These are phyloP conservation scores for Austroboletus novae-zelandiae DNA, from an alignment of 1,284 basidiomycete genomes.

Conservation along the genomic window DNA sequence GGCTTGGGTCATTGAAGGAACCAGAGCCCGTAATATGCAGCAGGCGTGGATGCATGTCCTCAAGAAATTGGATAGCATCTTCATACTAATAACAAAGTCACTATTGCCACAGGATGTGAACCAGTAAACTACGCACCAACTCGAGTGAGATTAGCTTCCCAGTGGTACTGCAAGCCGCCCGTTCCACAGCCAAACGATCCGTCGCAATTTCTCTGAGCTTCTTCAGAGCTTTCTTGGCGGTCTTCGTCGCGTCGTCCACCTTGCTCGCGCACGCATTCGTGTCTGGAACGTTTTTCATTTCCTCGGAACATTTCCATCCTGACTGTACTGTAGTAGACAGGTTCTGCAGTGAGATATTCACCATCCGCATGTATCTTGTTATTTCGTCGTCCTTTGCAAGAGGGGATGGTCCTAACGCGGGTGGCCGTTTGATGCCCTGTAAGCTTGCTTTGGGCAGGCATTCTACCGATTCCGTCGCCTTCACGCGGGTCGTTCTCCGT, in stretches of 20 bases:
- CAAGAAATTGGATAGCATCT: constrained; percentile 42
- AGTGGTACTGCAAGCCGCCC: constrained; percentile 62
- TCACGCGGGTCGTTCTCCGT: constrained; percentile 17
- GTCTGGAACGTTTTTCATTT: constrained; percentile 20
- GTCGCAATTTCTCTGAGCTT: constrained; percentile 45
- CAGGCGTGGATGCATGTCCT: constrained; percentile 46
- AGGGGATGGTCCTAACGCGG: neutral
- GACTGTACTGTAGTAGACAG: constrained; percentile 52
- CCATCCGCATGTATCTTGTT: constrained; percentile 50
- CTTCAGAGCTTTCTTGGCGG: constrained; percentile 39
- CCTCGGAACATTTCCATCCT: constrained; percentile 49
- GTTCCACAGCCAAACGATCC: constrained; percentile 63
- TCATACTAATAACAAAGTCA: constrained; percentile 43
- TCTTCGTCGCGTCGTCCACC: constrained; percentile 33
- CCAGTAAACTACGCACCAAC: constrained; percentile 46
- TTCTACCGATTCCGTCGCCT: constrained; percentile 10
- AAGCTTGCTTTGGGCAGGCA: constrained; percentile 2
- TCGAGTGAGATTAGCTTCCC: constrained; percentile 65
- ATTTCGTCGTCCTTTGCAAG: constrained; percentile 26
- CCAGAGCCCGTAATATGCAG: constrained; percentile 7
- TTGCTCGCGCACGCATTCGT: constrained; percentile 32
- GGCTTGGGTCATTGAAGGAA: neutral
- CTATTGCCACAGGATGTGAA: constrained; percentile 2
- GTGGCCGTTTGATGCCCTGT: constrained; percentile 5
- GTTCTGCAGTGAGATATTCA: constrained; percentile 60